phyloP scores from a whole-genome alignment of 2,329 filamentous ascomycete genomes.

The Rachicladosporium sp. region DNA sequence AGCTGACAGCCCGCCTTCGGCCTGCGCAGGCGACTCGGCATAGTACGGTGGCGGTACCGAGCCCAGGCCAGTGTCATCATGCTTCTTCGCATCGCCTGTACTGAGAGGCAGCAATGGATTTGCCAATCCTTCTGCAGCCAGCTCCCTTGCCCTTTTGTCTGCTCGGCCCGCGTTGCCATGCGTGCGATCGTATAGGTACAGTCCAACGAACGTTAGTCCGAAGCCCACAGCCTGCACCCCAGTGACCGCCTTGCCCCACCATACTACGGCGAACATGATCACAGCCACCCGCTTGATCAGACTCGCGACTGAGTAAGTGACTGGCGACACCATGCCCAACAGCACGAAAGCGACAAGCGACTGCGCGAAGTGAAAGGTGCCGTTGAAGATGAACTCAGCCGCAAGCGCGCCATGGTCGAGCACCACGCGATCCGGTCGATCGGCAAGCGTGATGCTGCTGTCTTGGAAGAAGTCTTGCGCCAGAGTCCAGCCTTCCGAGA shows the following conservation, averaged over 20 bases:
- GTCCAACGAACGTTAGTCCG: slow-evolving; percentile 72
- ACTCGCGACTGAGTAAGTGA: slow-evolving; percentile 92
- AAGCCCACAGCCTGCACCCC: slow-evolving; percentile 75
- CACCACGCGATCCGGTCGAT: slow-evolving; percentile 54
- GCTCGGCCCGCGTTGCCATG: slow-evolving; percentile 69
- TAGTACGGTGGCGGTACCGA: slow-evolving; percentile 4
- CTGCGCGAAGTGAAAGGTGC: slow-evolving; percentile 89
- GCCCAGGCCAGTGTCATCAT: slow-evolving; percentile 7
- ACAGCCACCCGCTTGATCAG: slow-evolving; percentile 97
- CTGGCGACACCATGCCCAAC: slow-evolving; percentile 83
- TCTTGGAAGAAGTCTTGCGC: slow-evolving; percentile 68
- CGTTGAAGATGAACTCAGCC: slow-evolving; percentile 94
- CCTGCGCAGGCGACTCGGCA: slow-evolving; percentile 11
- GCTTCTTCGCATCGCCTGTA: slow-evolving; percentile 21
- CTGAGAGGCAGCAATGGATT: slow-evolving; percentile 58
- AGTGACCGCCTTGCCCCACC: slow-evolving; percentile 88
- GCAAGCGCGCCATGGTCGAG: slow-evolving; percentile 48
- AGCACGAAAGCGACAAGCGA: slow-evolving; percentile 92
- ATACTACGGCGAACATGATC: slow-evolving; percentile 85
- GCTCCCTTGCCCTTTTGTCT: slow-evolving; percentile 57
- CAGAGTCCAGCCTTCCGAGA: slow-evolving; percentile 71
- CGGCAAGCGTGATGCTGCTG: slow-evolving; percentile 63
- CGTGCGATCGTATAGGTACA: slow-evolving; percentile 92
- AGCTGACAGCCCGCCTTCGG: slow-evolving; percentile 6
- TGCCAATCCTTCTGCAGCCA: slow-evolving; percentile 28